phyloP scores from a whole-genome alignment of 1,284 basidiomycete genomes.

The Malassezia arunalokei region DNA sequence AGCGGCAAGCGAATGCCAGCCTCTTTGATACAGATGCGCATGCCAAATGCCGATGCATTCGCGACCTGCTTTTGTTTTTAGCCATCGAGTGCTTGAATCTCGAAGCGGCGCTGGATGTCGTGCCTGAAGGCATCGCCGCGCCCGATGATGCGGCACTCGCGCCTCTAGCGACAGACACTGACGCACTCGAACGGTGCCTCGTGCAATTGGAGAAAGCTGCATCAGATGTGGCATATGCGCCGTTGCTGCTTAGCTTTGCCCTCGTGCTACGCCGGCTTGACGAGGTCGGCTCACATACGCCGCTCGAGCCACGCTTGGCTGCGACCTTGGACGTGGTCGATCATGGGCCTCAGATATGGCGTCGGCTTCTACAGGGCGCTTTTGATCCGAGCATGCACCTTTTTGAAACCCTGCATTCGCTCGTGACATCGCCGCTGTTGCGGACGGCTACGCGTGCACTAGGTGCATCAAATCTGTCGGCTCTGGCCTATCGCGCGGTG shows the following conservation, averaged over 20 bases:
- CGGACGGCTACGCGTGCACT: slow-evolving; percentile 13
- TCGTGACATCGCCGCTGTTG: slow-evolving; percentile 41
- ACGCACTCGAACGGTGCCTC: slow-evolving; percentile 47
- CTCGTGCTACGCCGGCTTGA: slow-evolving; percentile 54
- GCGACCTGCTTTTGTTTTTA: slow-evolving; percentile 63
- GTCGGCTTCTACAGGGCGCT: slow-evolving; percentile 44
- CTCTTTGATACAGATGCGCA: slow-evolving; percentile 58
- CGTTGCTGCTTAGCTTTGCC: slow-evolving; percentile 64
- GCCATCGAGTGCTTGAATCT: slow-evolving; percentile 68
- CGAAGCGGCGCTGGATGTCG: slow-evolving; percentile 58
- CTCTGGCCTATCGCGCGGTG: slow-evolving; percentile 67
- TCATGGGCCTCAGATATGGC: slow-evolving; percentile 41
- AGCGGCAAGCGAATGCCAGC: slow-evolving; percentile 56
- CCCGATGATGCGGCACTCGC: slow-evolving; percentile 2
- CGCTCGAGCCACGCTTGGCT: slow-evolving; percentile 5
- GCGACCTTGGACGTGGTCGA: slow-evolving; percentile 24
- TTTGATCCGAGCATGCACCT: slow-evolving; percentile 38
- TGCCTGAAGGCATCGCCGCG: slow-evolving; percentile 18
- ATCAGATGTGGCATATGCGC: slow-evolving; percentile 54
- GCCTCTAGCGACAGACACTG: slow-evolving; percentile 16
- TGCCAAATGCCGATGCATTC: slow-evolving; percentile 58
- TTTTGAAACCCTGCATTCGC: slow-evolving; percentile 32
- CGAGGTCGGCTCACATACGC: slow-evolving; percentile 11
- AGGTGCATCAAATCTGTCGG: slow-evolving; percentile 52
- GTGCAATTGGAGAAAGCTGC: slow-evolving; percentile 53